These are phyloP conservation scores for Anthracocystis walkeri DNA, from an alignment of 1,284 basidiomycete genomes.

Conservation along the genomic window DNA sequence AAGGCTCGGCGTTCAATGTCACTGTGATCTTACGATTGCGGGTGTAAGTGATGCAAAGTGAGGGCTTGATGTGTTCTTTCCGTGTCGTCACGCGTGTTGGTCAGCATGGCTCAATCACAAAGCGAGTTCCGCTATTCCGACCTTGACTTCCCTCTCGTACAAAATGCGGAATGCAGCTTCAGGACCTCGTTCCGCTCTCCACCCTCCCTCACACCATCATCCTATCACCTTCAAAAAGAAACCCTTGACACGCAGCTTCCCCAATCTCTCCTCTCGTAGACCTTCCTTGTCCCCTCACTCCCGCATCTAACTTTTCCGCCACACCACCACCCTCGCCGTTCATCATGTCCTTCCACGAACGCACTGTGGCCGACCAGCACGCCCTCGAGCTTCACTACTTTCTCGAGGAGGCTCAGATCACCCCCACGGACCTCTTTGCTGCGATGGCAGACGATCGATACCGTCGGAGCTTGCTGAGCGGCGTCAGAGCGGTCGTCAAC, in stretches of 20 bases:
- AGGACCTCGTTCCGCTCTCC: neutral
- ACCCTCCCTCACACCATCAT: neutral
- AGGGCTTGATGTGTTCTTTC: no score
- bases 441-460: neutral
- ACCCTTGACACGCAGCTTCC: no score
- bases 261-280: no score
- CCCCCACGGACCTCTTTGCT: slow-evolving; percentile 1
- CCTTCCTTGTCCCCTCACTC: neutral
- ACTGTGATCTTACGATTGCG: neutral
- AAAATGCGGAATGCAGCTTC: neutral
- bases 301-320: neutral
- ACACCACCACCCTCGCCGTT: neutral
- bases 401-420: slow-evolving; percentile 5
- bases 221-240: no score
- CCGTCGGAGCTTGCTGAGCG: neutral
- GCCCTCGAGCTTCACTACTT: slow-evolving; percentile 2
- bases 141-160: neutral
- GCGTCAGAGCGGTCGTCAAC: neutral
- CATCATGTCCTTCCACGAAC: neutral
- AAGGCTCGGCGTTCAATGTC: neutral
- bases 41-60: neutral
- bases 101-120: neutral
- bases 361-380: neutral
- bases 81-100: slow-evolving; percentile 9
- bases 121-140: neutral